Conservation (phyloP, 2,329 filamentous ascomycete species). For the Ceratocystis huliohia region DNA sequence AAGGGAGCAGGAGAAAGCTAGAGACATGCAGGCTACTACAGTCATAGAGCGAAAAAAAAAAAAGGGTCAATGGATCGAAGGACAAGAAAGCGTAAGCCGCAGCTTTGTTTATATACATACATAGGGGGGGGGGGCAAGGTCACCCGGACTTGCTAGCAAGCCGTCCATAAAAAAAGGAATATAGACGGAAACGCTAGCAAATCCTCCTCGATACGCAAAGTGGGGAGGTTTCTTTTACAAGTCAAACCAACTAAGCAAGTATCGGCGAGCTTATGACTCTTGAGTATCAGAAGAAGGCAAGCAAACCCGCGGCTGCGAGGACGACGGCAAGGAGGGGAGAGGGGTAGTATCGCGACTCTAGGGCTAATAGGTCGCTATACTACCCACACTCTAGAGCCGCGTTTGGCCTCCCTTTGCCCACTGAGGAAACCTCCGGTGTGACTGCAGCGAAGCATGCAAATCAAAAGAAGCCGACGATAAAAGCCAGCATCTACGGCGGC, state of each 20-base stretch:
- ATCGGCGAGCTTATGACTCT: background rate
- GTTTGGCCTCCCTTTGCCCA: background rate
- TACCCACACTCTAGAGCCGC: background rate
- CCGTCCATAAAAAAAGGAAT: background rate
- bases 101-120: background rate
- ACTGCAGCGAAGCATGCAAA: background rate
- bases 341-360: background rate
- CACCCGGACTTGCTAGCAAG: background rate
- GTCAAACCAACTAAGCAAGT: background rate
- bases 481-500: background rate
- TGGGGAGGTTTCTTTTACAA: background rate
- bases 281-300: background rate
- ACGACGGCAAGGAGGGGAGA: background rate
- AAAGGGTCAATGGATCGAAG: background rate
- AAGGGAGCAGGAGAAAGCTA: background rate
- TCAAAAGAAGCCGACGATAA: background rate
- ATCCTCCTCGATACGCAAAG: background rate
- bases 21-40: background rate
- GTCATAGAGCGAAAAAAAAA: background rate
- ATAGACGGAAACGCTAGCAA: background rate
- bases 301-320: background rate
- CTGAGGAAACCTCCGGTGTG: background rate
- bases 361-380: background rate
- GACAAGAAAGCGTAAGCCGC: background rate
- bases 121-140: background rate